Conservation (phyloP, 345 rosid species). For the Camelina hispida region DNA sequence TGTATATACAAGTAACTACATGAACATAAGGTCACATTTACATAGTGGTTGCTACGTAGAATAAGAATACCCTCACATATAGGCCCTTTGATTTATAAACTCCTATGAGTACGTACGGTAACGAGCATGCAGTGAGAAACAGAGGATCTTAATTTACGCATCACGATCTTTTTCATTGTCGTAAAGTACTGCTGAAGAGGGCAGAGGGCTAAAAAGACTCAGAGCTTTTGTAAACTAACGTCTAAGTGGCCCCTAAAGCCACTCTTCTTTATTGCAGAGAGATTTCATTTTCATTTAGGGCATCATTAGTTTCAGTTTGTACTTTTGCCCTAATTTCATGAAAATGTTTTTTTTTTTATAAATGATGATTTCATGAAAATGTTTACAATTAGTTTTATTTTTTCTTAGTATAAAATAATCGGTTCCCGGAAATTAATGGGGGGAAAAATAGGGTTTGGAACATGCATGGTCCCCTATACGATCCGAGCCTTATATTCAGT, state of each 20-base stretch:
- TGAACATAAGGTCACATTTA: constrained; percentile 1
- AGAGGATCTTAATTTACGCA: constrained; percentile 41
- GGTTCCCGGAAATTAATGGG: constrained; percentile 31
- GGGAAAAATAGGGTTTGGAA: constrained; percentile 28
- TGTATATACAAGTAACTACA: constrained; percentile 21
- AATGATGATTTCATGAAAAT: constrained; percentile 26
- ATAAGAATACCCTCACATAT: neutral
- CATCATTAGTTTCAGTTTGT: constrained; percentile 43
- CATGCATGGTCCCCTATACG: constrained; percentile 43
- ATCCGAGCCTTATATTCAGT: constrained; percentile 49
- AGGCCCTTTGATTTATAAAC: constrained; percentile 29
- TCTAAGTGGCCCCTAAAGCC: constrained; percentile 43
- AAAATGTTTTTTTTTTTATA: neutral
- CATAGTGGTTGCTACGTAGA: constrained; percentile 17
- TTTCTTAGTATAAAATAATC: neutral
- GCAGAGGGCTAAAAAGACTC: constrained; percentile 39
- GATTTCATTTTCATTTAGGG: constrained; percentile 45
- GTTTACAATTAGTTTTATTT: neutral
- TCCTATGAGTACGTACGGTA: constrained; percentile 35
- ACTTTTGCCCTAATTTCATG: constrained; percentile 45
- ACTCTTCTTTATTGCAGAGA: constrained; percentile 37
- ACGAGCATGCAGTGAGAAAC: constrained; percentile 40
- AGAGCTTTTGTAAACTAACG: constrained; percentile 29
- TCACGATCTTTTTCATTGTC: constrained; percentile 38
- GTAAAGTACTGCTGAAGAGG: constrained; percentile 42